Base-by-base conservation (phyloP, 1,284 basidiomycete species). In the Gomphus sp. region DNA sequence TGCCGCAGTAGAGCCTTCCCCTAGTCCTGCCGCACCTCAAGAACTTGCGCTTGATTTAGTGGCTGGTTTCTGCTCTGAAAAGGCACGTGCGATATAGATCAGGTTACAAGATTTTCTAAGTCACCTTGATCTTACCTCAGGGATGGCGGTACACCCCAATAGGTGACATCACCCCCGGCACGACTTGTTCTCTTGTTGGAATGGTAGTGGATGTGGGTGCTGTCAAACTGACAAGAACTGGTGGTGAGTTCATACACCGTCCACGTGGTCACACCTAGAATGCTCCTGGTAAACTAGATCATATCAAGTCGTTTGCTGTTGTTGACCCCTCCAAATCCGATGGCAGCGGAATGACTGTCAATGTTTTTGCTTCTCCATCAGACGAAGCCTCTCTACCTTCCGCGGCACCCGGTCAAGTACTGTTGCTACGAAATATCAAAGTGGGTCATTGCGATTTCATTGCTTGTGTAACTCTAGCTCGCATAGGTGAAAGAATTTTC, bases 341-440 rank as follows among this genome's bases (percentile, higher is more conserved):
- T 41, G 36, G 37, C 5, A 47, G 22, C 22, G 57, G 57, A 3
- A 31, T 58, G 25, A 53, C 57, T 18, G 37, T 58, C 9, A 45
- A 28, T 16, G 25, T 52, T 16, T 58, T 58, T 41, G 41, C 45
- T 18, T n/a, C 49, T 6, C 16, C 3, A n/a, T n/a, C 44, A 33
- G 39, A 52, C 14, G 41, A 58, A 41, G 39, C 33, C 10, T 25
- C 53, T 28, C 33, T 58, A 39, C 57, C 57, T 10, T 52, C 50
- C 22, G 28, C 57, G 22, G 45, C 16, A 14, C 4, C 10, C n/a
- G 57, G 41, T 52, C 57, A 58, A 37, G 44, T 58, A 11, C 22
- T 58, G 14, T 45, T 58, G 25, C 51, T 58, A 10, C n/a, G 41
- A 53, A 52, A 58, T n/a, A 41, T 58, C 31, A 36, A 52, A 22